Percentiles rank a stretch among this genome's conserved stretches.
Evolutionary conservation across 2,329 filamentous ascomycete genomes (phyloP).

Genomic region (Rosellinia necatrix): DNA sequence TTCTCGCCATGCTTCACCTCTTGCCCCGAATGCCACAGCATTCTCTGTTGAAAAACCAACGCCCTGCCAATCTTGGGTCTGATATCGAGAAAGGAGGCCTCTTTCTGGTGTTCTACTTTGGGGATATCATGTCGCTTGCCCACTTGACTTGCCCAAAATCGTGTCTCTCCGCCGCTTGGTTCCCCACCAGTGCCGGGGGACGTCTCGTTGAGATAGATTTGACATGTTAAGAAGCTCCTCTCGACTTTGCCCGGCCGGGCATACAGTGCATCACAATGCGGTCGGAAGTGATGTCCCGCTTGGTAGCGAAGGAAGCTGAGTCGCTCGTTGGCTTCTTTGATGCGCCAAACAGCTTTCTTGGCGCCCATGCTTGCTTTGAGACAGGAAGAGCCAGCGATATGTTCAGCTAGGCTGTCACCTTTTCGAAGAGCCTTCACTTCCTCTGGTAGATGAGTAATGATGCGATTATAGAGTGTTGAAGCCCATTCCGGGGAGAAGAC

Average conservation of each 20-base stretch:
- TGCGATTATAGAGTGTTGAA: conserved; percentile 30
- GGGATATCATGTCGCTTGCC: conserved; percentile 34
- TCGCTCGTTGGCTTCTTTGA: conserved; percentile 58
- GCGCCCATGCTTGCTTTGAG: conserved; percentile 34
- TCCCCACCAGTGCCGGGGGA: conserved; percentile 21
- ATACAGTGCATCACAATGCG: conserved; percentile 41
- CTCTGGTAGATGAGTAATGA: conserved; percentile 29
- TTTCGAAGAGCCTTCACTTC: conserved; percentile 31
- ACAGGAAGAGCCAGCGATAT: conserved; percentile 31
- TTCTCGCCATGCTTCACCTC: conserved; percentile 39
- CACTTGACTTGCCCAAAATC: conserved; percentile 35
- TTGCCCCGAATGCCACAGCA: conserved; percentile 42
- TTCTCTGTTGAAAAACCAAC: conserved; percentile 41
- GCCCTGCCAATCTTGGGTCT: conserved; percentile 39
- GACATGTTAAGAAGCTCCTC: conserved; percentile 41
- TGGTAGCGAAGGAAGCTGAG: conserved; percentile 65
- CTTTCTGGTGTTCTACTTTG: conserved; percentile 8
- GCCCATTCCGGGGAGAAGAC: conserved; percentile 33
- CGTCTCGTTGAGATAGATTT: conserved; percentile 39
- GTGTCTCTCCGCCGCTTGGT: conserved; percentile 29
- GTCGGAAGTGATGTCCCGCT: conserved; percentile 62
- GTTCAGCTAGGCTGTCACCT: conserved; percentile 27
- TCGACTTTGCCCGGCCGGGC: conserved; percentile 29
- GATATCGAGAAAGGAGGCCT: conserved; percentile 36
- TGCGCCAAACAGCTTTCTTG: conserved; percentile 36